phyloP scores from a whole-genome alignment of 352 stramenopile species.

The Phytophthora niederhauseri region DNA sequence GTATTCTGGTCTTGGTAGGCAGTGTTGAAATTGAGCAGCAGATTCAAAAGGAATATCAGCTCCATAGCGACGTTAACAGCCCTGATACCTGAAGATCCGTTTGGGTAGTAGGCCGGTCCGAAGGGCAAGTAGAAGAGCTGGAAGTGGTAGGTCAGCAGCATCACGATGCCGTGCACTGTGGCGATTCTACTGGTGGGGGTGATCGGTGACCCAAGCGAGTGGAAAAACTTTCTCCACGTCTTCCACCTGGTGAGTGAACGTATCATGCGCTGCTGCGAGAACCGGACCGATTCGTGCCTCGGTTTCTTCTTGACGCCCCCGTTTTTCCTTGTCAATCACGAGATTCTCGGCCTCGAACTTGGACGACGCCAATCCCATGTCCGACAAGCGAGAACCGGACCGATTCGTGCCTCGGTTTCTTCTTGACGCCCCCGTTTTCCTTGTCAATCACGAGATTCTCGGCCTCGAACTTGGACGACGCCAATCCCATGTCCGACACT shows the following conservation, averaged over 20 bases:
- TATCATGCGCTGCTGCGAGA: slow-evolving; percentile 5
- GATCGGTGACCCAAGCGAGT: not conserved
- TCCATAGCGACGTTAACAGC: slow-evolving; percentile 10
- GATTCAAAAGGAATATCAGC: slow-evolving; percentile 3
- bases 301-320: not conserved
- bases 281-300: not conserved
- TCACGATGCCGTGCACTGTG: slow-evolving; percentile 32
- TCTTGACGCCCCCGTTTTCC: not conserved
- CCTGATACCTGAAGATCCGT: not conserved
- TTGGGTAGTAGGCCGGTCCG: slow-evolving; percentile 5
- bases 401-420: not conserved
- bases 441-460: not conserved
- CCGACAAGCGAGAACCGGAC: slow-evolving; percentile 19
- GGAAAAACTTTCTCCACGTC: not conserved
- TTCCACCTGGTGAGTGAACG: not conserved
- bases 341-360: not conserved
- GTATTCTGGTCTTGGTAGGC: not conserved
- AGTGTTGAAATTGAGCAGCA: slow-evolving; percentile 28
- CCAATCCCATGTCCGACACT: slow-evolving; percentile 11
- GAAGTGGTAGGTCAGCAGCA: slow-evolving; percentile 19
- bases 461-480: not conserved
- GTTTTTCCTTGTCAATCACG: not conserved
- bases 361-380: not conserved
- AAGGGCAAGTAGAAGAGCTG: slow-evolving; percentile 26
- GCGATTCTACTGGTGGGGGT: not conserved